Conservation (phyloP, 1,284 basidiomycete genomes). For the Ustilago sp. region DNA sequence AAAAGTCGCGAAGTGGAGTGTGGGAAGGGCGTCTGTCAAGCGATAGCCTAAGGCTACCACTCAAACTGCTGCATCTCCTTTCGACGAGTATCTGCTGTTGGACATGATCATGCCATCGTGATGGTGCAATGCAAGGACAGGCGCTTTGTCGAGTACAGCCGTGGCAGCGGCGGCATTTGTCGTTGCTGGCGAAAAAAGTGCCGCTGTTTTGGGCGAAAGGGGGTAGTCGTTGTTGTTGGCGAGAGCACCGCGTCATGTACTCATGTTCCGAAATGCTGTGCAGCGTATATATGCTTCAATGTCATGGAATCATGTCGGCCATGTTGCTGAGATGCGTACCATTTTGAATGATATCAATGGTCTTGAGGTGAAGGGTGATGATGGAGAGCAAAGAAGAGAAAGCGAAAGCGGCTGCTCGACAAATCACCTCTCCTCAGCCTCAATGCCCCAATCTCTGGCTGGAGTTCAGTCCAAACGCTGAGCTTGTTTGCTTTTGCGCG, state of each 20-base stretch:
- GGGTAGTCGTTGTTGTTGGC: not conserved
- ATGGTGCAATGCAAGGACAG: constrained; percentile 21
- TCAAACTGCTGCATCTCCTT: constrained; percentile 28
- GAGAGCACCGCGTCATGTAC: constrained; percentile 35
- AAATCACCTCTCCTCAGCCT: not conserved
- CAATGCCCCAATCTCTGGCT: no score
- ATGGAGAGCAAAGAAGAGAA: constrained; percentile 14
- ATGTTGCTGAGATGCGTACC: constrained; percentile 54
- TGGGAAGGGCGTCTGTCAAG: constrained; percentile 14
- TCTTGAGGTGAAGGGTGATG: constrained; percentile 46
- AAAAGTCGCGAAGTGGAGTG: constrained; percentile 31
- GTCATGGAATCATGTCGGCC: constrained; percentile 22
- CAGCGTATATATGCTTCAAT: not conserved
- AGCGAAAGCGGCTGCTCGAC: not conserved
- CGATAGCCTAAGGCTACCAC: not conserved
- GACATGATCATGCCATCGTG: constrained; percentile 10
- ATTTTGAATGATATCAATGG: constrained; percentile 53
- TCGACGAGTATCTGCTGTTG: constrained; percentile 21
- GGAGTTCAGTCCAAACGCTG: no score
- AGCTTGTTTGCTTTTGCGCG: no score
- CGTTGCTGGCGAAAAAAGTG: constrained; percentile 18
- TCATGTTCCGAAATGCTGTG: constrained; percentile 9
- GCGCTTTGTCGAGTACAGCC: constrained; percentile 32
- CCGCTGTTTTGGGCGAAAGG: constrained; percentile 25
- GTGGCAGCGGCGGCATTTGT: constrained; percentile 22